phyloP scores from a whole-genome alignment of 371 early-diverging fungal species.

The Lichtheimia hyalospora region DNA sequence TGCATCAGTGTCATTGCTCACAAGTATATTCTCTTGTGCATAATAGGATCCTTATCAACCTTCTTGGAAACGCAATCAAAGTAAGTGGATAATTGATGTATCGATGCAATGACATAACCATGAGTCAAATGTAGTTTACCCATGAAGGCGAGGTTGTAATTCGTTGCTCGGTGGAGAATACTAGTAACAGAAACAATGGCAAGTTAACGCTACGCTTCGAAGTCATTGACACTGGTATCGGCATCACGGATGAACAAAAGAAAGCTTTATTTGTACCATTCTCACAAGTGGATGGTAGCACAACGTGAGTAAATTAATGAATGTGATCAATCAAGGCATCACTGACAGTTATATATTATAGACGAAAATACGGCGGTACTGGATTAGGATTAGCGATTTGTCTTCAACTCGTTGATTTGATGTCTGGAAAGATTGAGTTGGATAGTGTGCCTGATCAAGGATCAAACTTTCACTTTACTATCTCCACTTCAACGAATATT shows the following conservation, averaged over 20 bases:
- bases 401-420: conserved; percentile 50
- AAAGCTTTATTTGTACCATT: conserved; percentile 60
- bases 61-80: conserved; percentile 44
- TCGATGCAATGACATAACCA: neutral
- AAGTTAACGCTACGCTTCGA: conserved; percentile 31
- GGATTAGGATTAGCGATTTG: conserved; percentile 64
- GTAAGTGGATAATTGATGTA: neutral
- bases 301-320: conserved; percentile 30
- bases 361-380: conserved; percentile 63
- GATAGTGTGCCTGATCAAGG: conserved; percentile 53
- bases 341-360: neutral
- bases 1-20: neutral
- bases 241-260: conserved; percentile 54
- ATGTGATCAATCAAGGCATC: too few species aligned
- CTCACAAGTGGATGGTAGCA: conserved; percentile 60
- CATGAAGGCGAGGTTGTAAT: conserved; percentile 56
- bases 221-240: conserved; percentile 56
- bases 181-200: neutral
- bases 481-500: conserved; percentile 29
- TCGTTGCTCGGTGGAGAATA: conserved; percentile 31
- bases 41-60: conserved; percentile 32
- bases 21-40: neutral
- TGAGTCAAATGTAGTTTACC: conserved; percentile 39
- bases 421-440: conserved; percentile 59
- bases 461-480: conserved; percentile 54